Percentiles rank a stretch among this genome's conserved stretches.
phyloP scores from a whole-genome alignment of 148 eudicot species.

The Persicaria tinctoria region DNA sequence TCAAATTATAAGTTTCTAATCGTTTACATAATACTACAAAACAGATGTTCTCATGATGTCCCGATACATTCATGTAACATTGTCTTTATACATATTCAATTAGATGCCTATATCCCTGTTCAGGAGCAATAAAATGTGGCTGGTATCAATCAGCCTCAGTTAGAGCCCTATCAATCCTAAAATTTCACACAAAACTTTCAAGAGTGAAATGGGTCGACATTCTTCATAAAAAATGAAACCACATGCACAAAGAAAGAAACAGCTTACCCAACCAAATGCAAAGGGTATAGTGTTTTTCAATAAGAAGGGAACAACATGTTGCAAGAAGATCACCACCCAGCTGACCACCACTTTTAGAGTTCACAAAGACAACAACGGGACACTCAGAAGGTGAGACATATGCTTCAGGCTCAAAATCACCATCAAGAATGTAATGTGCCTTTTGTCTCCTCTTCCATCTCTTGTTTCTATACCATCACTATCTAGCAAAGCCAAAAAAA shows the following conservation, averaged over 20 bases:
- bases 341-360: conserved; percentile 98
- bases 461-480: neutral
- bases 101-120: no score
- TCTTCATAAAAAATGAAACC: neutral
- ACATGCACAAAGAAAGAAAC: neutral
- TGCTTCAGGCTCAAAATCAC: conserved; percentile 24
- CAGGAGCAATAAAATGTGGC: no score
- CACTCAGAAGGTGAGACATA: conserved; percentile 35
- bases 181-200: neutral
- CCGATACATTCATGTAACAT: no score
- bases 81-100: no score
- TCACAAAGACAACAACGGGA: conserved; percentile 75
- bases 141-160: no score
- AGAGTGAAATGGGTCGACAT: neutral
- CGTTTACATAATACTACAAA: no score
- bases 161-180: no score
- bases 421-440: conserved; percentile 45
- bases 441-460: conserved; percentile 14
- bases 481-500: neutral
- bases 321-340: conserved; percentile 81
- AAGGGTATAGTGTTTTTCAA: conserved; percentile 80
- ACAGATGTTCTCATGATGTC: no score
- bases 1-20: no score
- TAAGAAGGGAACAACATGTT: conserved; percentile 65
- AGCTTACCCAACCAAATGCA: conserved; percentile 89